Percentiles rank a stretch among this genome's conserved stretches.
These are phyloP conservation scores for Yamagishiella unicocca DNA, from an alignment of 139 green algal genomes.

Conservation along the genomic window DNA sequence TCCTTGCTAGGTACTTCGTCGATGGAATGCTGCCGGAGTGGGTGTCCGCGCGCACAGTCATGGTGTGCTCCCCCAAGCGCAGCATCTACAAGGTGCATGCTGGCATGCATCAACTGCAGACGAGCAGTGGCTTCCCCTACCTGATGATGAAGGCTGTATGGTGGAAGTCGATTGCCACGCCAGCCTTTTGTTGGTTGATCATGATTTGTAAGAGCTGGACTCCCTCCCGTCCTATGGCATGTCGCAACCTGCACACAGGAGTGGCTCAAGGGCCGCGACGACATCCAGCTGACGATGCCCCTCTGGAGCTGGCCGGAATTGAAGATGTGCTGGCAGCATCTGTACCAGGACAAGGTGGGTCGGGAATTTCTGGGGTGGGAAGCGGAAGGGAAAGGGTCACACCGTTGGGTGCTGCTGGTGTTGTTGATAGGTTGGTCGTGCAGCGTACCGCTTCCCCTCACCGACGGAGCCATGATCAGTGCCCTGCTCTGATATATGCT, in stretches of 20 bases:
- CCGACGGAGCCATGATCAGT: neutral
- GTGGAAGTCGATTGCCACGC: neutral
- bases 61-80: conserved; percentile 21
- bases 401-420: neutral
- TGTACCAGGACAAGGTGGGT: conserved; percentile 3
- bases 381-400: neutral
- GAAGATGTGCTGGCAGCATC: conserved; percentile 1
- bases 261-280: neutral
- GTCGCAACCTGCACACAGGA: conserved; percentile 1
- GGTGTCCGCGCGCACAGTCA: conserved; percentile 17
- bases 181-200: neutral
- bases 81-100: conserved; percentile 38
- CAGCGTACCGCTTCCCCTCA: neutral
- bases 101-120: neutral
- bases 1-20: conserved; percentile 27
- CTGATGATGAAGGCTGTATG: neutral
- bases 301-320: conserved; percentile 20
- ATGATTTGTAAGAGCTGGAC: neutral
- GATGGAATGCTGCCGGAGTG: conserved; percentile 23
- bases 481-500: neutral
- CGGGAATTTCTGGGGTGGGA: neutral
- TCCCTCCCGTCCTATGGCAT: neutral
- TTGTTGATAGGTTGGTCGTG: neutral
- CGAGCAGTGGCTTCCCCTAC: neutral
- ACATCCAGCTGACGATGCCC: conserved; percentile 26